phyloP scores from a whole-genome alignment of 495 filamentous ascomycete species.

The Parachaetomium inaequale region DNA sequence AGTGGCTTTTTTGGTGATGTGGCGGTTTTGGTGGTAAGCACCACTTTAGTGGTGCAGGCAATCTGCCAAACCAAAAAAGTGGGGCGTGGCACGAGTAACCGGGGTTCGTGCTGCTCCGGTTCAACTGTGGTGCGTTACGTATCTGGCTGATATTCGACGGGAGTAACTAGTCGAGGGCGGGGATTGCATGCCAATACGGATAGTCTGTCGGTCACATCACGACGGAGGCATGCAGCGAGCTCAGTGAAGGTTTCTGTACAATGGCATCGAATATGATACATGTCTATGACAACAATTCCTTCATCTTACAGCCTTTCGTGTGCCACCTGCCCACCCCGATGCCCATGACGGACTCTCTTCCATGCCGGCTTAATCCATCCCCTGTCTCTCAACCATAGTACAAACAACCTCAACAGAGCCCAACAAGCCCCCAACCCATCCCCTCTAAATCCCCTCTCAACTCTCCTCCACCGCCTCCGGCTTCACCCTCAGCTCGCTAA shows the following conservation, averaged over 20 bases:
- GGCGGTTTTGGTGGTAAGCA: no score
- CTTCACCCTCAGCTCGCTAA: slow-evolving; percentile 70
- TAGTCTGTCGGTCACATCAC: no score
- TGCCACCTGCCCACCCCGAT: neutral
- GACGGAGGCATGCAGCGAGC: neutral
- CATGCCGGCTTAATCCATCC: neutral
- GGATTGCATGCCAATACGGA: no score
- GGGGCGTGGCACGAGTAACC: no score
- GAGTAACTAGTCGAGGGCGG: no score
- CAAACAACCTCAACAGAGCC: neutral
- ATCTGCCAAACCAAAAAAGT: no score
- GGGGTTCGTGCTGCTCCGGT: no score
- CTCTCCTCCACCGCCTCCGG: slow-evolving; percentile 12
- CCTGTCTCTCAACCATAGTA: neutral
- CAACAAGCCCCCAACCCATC: neutral
- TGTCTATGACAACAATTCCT: neutral
- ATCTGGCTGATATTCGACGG: no score
- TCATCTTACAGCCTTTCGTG: slow-evolving; percentile 6
- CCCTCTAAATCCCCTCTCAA: neutral
- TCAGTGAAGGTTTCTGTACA: neutral
- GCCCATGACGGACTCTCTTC: neutral
- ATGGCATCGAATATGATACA: slow-evolving; percentile 10
- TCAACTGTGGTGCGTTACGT: no score
- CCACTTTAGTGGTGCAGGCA: no score
- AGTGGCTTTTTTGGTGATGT: no score